Evolutionary conservation across 352 stramenopile genomes (phyloP).

Genomic region (Globisporangium paroecandrum): DNA sequence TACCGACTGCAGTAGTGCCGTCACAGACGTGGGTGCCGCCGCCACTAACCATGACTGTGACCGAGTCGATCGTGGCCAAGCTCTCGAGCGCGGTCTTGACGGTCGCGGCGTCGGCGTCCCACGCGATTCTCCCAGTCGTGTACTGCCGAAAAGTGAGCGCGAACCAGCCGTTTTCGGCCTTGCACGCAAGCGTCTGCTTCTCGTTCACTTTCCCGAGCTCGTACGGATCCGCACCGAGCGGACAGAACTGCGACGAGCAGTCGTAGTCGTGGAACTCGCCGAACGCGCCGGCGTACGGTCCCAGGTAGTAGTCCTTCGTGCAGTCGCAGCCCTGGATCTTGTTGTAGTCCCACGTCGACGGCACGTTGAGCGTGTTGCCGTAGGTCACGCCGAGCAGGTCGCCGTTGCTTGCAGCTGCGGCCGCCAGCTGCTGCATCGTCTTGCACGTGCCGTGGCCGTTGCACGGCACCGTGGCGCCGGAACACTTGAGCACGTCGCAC

Average conservation of each 20-base stretch:
- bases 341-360: slow-evolving; percentile 76
- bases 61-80: slow-evolving; percentile 45
- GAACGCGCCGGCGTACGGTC: slow-evolving; percentile 51
- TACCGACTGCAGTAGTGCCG: slow-evolving; percentile 33
- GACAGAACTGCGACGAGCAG: slow-evolving; percentile 85
- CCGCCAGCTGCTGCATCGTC: slow-evolving; percentile 67
- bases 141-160: slow-evolving; percentile 68
- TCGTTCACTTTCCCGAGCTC: slow-evolving; percentile 66
- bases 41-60: slow-evolving; percentile 49
- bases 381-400: slow-evolving; percentile 57
- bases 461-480: slow-evolving; percentile 36
- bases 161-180: slow-evolving; percentile 52
- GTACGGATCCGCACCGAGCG: slow-evolving; percentile 83
- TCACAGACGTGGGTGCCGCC: slow-evolving; percentile 35
- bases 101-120: slow-evolving; percentile 29
- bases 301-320: slow-evolving; percentile 58
- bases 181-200: slow-evolving; percentile 59
- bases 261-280: slow-evolving; percentile 54
- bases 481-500: slow-evolving; percentile 65
- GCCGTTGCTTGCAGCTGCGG: slow-evolving; percentile 31
- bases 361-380: slow-evolving; percentile 50
- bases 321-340: slow-evolving; percentile 86
- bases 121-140: slow-evolving; percentile 52
- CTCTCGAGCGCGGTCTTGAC: slow-evolving; percentile 56
- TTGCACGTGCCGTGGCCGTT: slow-evolving; percentile 71